These are phyloP conservation scores for Leccinum subgranulosum DNA, from an alignment of 768 basidiomycete species.

Conservation along the genomic window DNA sequence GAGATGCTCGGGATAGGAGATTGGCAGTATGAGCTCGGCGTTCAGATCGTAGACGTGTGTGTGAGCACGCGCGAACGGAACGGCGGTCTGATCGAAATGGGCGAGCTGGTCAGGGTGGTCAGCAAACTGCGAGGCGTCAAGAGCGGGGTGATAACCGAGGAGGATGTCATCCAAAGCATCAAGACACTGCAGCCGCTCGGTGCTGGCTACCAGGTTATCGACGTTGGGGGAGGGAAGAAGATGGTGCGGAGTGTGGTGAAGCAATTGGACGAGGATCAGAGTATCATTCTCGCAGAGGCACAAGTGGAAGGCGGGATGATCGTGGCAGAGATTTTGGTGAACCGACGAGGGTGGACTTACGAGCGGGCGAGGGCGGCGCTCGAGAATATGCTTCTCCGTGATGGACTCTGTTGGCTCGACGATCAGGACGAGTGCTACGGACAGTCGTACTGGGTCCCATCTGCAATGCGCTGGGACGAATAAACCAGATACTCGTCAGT, in stretches of 20 bases:
- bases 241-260: slow-evolving; percentile 89
- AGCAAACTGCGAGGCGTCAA: slow-evolving; percentile 69
- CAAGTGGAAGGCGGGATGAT: slow-evolving; percentile 67
- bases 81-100: slow-evolving; percentile 89
- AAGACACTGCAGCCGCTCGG: slow-evolving; percentile 84
- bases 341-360: slow-evolving; percentile 68
- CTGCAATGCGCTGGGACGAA: slow-evolving; percentile 82
- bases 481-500: slow-evolving; percentile 23
- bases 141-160: slow-evolving; percentile 73
- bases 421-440: slow-evolving; percentile 71
- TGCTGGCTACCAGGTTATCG: slow-evolving; percentile 86
- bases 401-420: slow-evolving; percentile 95
- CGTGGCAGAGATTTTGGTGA: slow-evolving; percentile 58
- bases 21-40: slow-evolving; percentile 94
- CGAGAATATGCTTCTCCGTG: slow-evolving; percentile 86
- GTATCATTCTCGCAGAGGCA: slow-evolving; percentile 74
- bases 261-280: slow-evolving; percentile 88
- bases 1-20: slow-evolving; percentile 62
- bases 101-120: slow-evolving; percentile 78
- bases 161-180: slow-evolving; percentile 81
- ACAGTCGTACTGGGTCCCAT: slow-evolving; percentile 83
- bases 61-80: slow-evolving; percentile 85
- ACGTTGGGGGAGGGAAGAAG: slow-evolving; percentile 63
- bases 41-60: slow-evolving; percentile 92
- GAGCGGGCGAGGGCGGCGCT: slow-evolving; percentile 76